Evolutionary conservation across 192 early-diverging fungal genomes (phyloP), one percentile per base, ranked within the genome.

Genomic region (Paraglomus brasilianum): DNA sequence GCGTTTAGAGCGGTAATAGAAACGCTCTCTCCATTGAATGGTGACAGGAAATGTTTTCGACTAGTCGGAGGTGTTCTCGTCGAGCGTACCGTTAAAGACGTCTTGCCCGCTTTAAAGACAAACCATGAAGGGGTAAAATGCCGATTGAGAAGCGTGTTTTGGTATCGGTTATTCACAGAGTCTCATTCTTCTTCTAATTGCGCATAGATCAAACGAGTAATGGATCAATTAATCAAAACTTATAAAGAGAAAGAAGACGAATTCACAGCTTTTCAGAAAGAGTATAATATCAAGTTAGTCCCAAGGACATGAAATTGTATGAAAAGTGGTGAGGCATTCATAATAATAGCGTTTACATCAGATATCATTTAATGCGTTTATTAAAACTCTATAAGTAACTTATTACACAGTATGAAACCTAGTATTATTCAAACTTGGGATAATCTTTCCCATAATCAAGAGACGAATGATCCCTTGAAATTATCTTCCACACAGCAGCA

Each of bases 201-300:
- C 24, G 47, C 53, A 22, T 69, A 92, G 90, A 94, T 95, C 72
- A 77, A 86, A 24, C 80, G 77, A 42, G 85, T 93, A 24, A 93
- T 95, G 47, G 75, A 87, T 70, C 88, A 90, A 53, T 78, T 96
- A 38, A 80, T 90, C 5, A 75, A 82, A 38, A 85, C 83, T 51
- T 96, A 96, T 80, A 92, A 94, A 77, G 83, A 85, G 50, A 95
- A 92, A 79, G 96, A 98, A 72, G 85, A 92, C 53, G 93, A 94
- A 67, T 88, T 96, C 75, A 71, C 82, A 47, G 92, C 88, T 19
- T 96, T 90, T 73, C 92, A 95, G 74, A 91, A 95, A 77, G 92
- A 95, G 73, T 84, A 93, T 78, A 91, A 92, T 70, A 95, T 66
- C 88, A 82, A 47, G 79, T 86, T 14, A 78, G 78, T 36, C 55